Conservation (phyloP, 2,329 filamentous ascomycete genomes). For the Endothia cerciana region DNA sequence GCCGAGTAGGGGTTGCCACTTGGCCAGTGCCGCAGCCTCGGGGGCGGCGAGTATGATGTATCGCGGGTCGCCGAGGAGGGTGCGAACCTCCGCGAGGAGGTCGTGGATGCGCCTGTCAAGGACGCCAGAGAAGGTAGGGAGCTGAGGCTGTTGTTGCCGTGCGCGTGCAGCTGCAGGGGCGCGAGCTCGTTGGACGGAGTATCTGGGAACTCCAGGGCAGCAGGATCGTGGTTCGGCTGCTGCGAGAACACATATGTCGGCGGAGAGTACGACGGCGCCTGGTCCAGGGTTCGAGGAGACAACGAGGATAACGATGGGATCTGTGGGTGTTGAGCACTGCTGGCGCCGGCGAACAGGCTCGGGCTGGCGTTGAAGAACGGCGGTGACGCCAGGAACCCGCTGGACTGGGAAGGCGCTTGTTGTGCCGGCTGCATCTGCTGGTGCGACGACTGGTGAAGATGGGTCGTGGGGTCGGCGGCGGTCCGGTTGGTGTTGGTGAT, state of each 20-base stretch:
- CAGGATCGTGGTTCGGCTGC: constrained; percentile 40
- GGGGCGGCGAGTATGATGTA: constrained; percentile 29
- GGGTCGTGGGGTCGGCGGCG: constrained; percentile 8
- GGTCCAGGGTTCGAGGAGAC: constrained; percentile 30
- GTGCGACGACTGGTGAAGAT: constrained; percentile 12
- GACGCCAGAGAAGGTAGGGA: constrained; percentile 49
- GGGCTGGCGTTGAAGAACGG: constrained; percentile 27
- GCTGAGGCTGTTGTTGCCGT: constrained; percentile 34
- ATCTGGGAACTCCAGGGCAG: constrained; percentile 39
- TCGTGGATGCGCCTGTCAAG: constrained; percentile 38
- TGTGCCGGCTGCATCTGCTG: constrained; percentile 32
- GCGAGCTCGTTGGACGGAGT: constrained; percentile 45
- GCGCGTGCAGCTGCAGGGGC: constrained; percentile 44
- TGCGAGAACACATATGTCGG: constrained; percentile 39
- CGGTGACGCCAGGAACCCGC: constrained; percentile 29
- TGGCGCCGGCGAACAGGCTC: constrained; percentile 15
- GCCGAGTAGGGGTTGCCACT: constrained; percentile 53
- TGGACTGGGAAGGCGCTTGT: constrained; percentile 25
- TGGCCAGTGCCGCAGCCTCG: constrained; percentile 47
- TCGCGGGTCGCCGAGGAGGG: constrained; percentile 33
- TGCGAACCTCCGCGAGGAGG: constrained; percentile 32
- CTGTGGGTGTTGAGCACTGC: constrained; percentile 16
- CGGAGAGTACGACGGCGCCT: constrained; percentile 41
- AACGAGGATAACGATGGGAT: constrained; percentile 29
- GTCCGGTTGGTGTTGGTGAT: constrained; percentile 9